Conservation (phyloP, 495 filamentous ascomycete genomes). For the Aspergillus baeticus region DNA sequence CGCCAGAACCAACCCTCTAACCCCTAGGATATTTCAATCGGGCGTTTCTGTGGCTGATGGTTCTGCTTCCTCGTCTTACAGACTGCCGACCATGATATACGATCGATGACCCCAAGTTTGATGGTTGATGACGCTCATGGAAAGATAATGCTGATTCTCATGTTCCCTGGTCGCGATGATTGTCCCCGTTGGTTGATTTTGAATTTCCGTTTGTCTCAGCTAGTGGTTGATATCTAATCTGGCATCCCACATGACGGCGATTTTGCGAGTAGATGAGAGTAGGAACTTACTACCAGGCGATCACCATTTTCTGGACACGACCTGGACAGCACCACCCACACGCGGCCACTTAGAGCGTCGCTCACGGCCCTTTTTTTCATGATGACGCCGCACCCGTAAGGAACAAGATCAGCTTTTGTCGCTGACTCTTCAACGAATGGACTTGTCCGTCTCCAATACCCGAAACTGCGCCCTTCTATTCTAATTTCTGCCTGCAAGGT, state of each 20-base stretch:
- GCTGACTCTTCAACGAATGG: no score
- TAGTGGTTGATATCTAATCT: slow-evolving; percentile 20
- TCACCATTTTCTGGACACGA: not conserved
- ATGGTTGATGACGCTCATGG: slow-evolving; percentile 16
- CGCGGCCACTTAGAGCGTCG: not conserved
- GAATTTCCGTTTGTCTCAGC: slow-evolving; percentile 7
- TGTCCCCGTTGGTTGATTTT: slow-evolving; percentile 7
- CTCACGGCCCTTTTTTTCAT: not conserved
- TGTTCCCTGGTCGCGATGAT: slow-evolving; percentile 12
- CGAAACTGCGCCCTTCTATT: no score
- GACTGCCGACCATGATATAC: slow-evolving; percentile 17
- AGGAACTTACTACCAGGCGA: not conserved
- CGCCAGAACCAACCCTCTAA: slow-evolving; percentile 17
- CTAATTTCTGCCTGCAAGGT: no score
- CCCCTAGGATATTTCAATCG: not conserved
- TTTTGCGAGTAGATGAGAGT: slow-evolving; percentile 12
- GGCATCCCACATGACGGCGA: slow-evolving; percentile 4
- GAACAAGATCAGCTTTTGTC: no score
- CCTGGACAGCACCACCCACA: not conserved
- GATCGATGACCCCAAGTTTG: slow-evolving; percentile 18
- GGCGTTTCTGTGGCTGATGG: not conserved
- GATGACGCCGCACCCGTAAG: no score
- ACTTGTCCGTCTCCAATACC: no score
- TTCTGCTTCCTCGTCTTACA: slow-evolving; percentile 4
- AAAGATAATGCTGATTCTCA: slow-evolving; percentile 12